Conservation (phyloP, 148 eudicot species). For the Linanthus parryae region DNA sequence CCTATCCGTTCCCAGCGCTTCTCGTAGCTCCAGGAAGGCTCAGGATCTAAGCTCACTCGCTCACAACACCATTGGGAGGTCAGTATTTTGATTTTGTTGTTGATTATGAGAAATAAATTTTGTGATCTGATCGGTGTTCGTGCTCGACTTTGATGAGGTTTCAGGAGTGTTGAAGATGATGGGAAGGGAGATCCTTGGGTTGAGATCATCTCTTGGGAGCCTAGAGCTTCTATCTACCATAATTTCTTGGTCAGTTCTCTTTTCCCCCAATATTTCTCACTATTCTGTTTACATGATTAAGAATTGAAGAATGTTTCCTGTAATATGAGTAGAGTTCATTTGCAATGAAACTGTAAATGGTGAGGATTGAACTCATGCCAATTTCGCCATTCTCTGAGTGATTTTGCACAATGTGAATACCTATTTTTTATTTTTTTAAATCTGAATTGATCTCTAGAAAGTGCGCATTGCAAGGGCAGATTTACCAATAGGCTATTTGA, state of each 20-base stretch:
- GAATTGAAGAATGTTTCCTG: too few species aligned
- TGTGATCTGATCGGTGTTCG: not conserved
- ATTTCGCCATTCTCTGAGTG: too few species aligned
- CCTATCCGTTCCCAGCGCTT: conserved; percentile 40
- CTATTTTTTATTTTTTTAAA: too few species aligned
- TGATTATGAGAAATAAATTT: not conserved
- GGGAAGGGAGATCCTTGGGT: conserved; percentile 68
- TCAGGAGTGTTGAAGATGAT: conserved; percentile 34
- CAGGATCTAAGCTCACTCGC: conserved; percentile 62
- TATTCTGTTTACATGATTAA: not conserved
- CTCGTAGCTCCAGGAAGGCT: conserved; percentile 25
- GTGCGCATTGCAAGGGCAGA: too few species aligned
- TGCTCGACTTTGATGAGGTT: conserved; percentile 2
- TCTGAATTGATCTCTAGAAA: too few species aligned
- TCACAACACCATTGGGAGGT: conserved; percentile 46
- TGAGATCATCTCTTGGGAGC: conserved; percentile 92
- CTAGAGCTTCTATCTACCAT: conserved; percentile 80
- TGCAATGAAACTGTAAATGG: too few species aligned
- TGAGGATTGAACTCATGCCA: too few species aligned
- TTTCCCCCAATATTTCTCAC: not conserved
- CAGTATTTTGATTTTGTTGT: not conserved
- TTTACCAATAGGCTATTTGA: too few species aligned
- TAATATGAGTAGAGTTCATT: too few species aligned
- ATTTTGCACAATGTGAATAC: too few species aligned
- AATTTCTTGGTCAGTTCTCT: conserved; percentile 65